These are phyloP conservation scores for Crucihimalaya himalaica DNA, from an alignment of 345 rosid genomes.

Conservation along the genomic window DNA sequence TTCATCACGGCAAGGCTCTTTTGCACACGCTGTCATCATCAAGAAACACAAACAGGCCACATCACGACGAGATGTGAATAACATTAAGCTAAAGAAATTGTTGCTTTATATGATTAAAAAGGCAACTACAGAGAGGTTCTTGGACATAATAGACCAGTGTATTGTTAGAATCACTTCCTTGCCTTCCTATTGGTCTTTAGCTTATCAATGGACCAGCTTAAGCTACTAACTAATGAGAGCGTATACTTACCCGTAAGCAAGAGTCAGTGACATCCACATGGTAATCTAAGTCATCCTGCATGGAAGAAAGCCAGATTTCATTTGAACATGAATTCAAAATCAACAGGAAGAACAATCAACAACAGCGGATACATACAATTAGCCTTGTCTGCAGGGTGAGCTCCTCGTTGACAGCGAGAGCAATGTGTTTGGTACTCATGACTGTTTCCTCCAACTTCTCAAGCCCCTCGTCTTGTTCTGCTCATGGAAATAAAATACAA, in stretches of 20 bases:
- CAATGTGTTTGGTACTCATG: slow-evolving; percentile 86
- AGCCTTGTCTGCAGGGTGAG: slow-evolving; percentile 90
- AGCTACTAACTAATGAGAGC: not conserved
- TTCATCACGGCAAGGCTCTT: slow-evolving; percentile 87
- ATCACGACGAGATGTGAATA: not conserved
- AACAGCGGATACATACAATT: slow-evolving; percentile 54
- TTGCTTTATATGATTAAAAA: not conserved
- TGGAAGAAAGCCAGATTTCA: not conserved
- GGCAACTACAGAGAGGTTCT: not conserved
- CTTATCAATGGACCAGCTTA: not conserved
- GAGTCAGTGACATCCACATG: slow-evolving; percentile 92
- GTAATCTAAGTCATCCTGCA: slow-evolving; percentile 90
- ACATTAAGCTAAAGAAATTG: not conserved
- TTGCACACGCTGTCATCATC: slow-evolving; percentile 76
- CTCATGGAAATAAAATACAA: slow-evolving; percentile 14
- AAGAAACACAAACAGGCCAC: slow-evolving; percentile 24
- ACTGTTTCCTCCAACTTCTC: slow-evolving; percentile 92
- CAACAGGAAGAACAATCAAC: not conserved
- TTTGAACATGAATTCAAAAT: not conserved
- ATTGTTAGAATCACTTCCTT: slow-evolving; percentile 6
- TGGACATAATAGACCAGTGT: not conserved
- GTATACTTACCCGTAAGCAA: slow-evolving; percentile 66
- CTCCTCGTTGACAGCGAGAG: slow-evolving; percentile 89
- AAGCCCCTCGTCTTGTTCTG: slow-evolving; percentile 99
- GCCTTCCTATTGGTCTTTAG: not conserved